These are phyloP conservation scores for Alternaria panax DNA, from an alignment of 2,329 filamentous ascomycete species.

Conservation along the genomic window DNA sequence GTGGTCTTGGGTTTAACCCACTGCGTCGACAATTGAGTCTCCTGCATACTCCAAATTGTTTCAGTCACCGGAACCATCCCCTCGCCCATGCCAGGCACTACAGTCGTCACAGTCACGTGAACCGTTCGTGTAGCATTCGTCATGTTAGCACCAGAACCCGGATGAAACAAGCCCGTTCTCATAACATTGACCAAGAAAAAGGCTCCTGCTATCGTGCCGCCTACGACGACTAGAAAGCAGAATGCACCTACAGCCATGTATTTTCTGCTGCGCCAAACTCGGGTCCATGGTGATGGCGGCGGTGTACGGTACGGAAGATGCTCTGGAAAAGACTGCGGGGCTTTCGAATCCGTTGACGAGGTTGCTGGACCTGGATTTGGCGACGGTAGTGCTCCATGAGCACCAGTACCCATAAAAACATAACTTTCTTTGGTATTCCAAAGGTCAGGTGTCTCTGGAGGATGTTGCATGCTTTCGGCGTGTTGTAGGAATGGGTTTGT, in stretches of 20 bases:
- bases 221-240: not conserved
- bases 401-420: rapidly evolving
- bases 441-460: not conserved
- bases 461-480: not conserved
- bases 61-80: not conserved
- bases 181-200: not conserved
- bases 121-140: not conserved
- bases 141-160: not conserved
- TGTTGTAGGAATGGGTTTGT: not conserved
- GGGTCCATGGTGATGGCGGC: not conserved
- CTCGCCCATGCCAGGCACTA: not conserved
- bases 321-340: not conserved
- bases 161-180: not conserved
- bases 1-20: not conserved
- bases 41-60: not conserved
- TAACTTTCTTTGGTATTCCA: not conserved
- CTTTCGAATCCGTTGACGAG: not conserved
- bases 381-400: not conserved
- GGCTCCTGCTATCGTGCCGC: not conserved
- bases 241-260: not conserved
- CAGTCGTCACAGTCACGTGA: not conserved
- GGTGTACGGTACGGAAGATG: not conserved
- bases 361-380: not conserved
- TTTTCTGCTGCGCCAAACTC: not conserved
- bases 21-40: not conserved